A percentile compares a stretch with the other conserved stretches of the same genome.
Conservation (phyloP, 2,329 filamentous ascomycete species). For the Cercospora beticola region DNA sequence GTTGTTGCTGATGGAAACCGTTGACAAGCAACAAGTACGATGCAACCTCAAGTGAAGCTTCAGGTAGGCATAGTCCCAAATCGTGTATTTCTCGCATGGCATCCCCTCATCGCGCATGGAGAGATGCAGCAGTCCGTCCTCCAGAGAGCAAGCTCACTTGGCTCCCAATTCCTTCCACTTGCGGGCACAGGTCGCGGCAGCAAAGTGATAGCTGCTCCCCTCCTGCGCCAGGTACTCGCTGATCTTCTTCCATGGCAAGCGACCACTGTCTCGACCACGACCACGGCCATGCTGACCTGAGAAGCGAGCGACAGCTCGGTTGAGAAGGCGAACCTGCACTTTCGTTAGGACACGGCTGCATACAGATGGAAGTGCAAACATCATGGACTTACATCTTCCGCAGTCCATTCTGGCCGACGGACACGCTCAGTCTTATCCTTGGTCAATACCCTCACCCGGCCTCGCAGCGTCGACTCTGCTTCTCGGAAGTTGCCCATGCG, state of each 20-base stretch:
- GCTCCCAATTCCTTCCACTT: conserved; percentile 55
- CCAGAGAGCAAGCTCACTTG: neutral
- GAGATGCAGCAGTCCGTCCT: neutral
- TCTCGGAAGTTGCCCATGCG: conserved; percentile 56
- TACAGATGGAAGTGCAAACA: neutral
- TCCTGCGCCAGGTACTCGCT: conserved; percentile 53
- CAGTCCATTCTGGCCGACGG: conserved; percentile 64
- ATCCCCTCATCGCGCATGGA: neutral
- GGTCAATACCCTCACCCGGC: conserved; percentile 64
- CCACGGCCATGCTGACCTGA: conserved; percentile 6
- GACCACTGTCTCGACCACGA: conserved; percentile 6
- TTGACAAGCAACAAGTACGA: neutral
- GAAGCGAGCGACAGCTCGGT: conserved; percentile 25
- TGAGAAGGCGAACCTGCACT: conserved; percentile 34
- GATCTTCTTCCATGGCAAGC: conserved; percentile 60
- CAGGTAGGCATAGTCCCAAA: neutral
- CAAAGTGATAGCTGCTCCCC: conserved; percentile 60
- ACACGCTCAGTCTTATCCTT: conserved; percentile 63
- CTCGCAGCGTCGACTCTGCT: conserved; percentile 71
- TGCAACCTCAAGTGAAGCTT: neutral
- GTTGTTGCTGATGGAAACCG: neutral
- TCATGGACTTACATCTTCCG: conserved; percentile 59
- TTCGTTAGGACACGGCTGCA: neutral
- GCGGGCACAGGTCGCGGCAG: conserved; percentile 62
- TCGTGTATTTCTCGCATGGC: neutral